Base-by-base conservation (phyloP, 805 yeast genomes). In the Wickerhamiella bombiphila region DNA sequence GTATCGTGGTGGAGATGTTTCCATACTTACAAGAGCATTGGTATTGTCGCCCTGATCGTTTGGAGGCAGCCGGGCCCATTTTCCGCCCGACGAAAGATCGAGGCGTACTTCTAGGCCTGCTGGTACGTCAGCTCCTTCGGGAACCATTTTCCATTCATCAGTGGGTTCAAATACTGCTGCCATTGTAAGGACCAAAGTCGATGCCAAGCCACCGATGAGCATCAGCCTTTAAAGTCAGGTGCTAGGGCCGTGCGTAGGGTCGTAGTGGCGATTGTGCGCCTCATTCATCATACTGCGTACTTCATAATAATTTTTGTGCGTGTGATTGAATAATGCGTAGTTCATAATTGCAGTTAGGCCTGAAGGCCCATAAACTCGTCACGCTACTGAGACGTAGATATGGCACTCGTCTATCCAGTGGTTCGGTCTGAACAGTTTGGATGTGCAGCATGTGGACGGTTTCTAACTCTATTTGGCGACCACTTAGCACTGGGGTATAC, bases 91-190 rank as follows among this genome's bases (percentile, higher is more conserved):
- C n/a, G 76, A 81, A 40, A 85, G 58, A 53, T 82, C 76, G 47
- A 86, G 49, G 45, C 81, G 65, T 9, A 85, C 72, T 55, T 80
- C 86, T 24, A 80, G 57, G 0, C 96, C 97, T 5, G 70, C 70
- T 0, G 95, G 94, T 3, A 86, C 65, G 5, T 69, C 65, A 50
- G 82, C 94, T n/a, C 76, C 83, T 34, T 70, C 76, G 46, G 59
- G 64, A 4, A 86, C 69, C 2, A 52, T 52, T 58, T 75, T 73
- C 93, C 94, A 86, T 45, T 78, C 71, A 1, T 52, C 43, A 0
- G 74, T 57, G 1, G 95, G 80, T 28, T 57, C 69, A 51, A 85
- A 83, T 2, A 18, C 43, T 2, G n/a, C n/a, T n/a, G 30, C 26
- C 16, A 37, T 15, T 13, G 40, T 25, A 9, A 36, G 11, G 11